Evolutionary conservation across 345 rosid genomes (phyloP), one percentile per base, ranked within the genome.

Genomic region (Ailanthus altissimus): DNA sequence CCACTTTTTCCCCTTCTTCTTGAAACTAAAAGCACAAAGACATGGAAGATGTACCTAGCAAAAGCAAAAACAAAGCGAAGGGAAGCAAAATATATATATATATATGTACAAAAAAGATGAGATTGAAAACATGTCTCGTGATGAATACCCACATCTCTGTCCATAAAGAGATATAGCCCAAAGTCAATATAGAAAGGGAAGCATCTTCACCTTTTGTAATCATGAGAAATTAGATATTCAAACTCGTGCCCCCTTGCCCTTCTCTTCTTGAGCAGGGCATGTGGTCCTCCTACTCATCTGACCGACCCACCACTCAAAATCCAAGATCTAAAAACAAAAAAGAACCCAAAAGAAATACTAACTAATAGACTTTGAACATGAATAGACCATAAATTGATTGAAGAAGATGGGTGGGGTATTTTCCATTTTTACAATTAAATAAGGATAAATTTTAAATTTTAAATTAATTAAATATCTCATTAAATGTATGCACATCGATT

Each of bases 171-270:
- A 45, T n/a, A 51, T 38, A 56, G 20, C 67, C 78, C 58, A 60
- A 85, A 84, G 90, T 88, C 86, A 85, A 82, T 50, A 76, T 25
- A 50, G 81, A 87, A 88, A 81, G 83, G 79, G 78, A 3, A 54
- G 75, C 86, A 85, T 85, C 83, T 79, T 79, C 47, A 42, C 63
- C 26, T 11, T 21, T 43, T 73, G 72, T 78, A 85, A 81, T 85
- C 75, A 79, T 77, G 60, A 63, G 45, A 70, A 23, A 15, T 36
- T 69, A n/a, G 53, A 26, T 50, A 40, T 72, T 78, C 75, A 78
- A 69, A 50, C 77, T 51, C n/a, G 9, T 38, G 36, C 38, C 43
- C 25, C 38, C 8, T 11, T 32, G 38, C 38, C 38, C 3, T 20
- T 54, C 59, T 54, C 18, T 13, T 38, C 72, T 40, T 71, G 54